These are phyloP conservation scores for Somion occarium DNA, from an alignment of 1,284 basidiomycete genomes.

Conservation along the genomic window DNA sequence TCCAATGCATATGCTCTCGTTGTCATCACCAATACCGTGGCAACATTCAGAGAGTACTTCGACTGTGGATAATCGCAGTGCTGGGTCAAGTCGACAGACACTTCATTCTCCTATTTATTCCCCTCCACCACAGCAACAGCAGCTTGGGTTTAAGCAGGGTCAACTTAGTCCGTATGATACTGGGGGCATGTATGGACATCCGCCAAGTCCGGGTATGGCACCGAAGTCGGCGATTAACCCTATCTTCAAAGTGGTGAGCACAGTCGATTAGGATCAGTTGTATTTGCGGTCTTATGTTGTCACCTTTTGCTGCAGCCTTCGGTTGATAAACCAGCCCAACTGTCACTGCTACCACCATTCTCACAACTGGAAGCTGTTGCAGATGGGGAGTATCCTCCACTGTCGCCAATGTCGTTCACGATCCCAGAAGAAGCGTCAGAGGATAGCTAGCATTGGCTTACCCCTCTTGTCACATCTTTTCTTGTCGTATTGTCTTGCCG, in stretches of 20 bases:
- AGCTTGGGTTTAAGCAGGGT: constrained; percentile 32
- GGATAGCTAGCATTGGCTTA: constrained; percentile 21
- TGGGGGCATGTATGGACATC: constrained; percentile 27
- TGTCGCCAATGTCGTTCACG: constrained; percentile 70
- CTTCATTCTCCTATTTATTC: constrained; percentile 26
- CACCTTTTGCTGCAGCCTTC: constrained; percentile 19
- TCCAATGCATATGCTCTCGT: constrained; percentile 65
- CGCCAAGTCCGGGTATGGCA: constrained; percentile 49
- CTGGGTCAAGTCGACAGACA: constrained; percentile 21
- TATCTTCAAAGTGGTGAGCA: constrained; percentile 88
- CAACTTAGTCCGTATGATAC: constrained; percentile 26
- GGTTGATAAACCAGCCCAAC: constrained; percentile 7
- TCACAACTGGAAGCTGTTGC: constrained; percentile 77
- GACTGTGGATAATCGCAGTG: constrained; percentile 22
- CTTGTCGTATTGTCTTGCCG: constrained; percentile 7
- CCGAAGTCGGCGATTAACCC: constrained; percentile 76
- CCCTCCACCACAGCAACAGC: constrained; percentile 50
- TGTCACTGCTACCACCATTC: constrained; percentile 59
- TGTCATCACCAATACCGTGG: constrained; percentile 53
- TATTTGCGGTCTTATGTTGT: no score
- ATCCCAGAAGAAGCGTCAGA: constrained; percentile 41
- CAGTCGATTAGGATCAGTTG: no score
- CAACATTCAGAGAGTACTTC: constrained; percentile 22
- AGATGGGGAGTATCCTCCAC: constrained; percentile 61
- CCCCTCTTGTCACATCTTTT: constrained; percentile 9